Conservation (phyloP, 768 basidiomycete species). For the Hydnum rufescens region DNA sequence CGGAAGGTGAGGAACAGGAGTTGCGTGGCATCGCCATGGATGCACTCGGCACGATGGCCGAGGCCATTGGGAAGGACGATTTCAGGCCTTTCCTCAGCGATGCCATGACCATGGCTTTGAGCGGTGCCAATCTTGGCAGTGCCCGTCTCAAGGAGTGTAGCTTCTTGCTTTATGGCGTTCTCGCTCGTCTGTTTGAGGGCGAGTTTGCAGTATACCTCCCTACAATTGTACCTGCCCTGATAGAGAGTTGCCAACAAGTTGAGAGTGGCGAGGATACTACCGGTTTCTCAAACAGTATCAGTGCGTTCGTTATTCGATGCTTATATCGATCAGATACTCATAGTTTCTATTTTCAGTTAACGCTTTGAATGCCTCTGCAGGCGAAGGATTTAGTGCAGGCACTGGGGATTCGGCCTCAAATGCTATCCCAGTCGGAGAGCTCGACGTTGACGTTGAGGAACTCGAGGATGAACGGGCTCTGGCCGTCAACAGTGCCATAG, state of each 20-base stretch:
- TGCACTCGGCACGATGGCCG: conserved; percentile 95
- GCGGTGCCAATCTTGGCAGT: conserved; percentile 70
- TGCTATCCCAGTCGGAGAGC: conserved; percentile 33
- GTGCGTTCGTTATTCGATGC: neutral
- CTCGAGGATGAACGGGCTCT: conserved; percentile 71
- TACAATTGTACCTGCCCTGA: conserved; percentile 66
- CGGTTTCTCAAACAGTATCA: neutral
- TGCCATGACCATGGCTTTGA: conserved; percentile 89
- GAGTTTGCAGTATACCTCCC: conserved; percentile 81
- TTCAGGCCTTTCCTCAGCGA: conserved; percentile 94
- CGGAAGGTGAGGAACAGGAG: conserved; percentile 82
- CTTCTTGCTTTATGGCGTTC: conserved; percentile 96
- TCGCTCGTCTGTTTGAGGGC: conserved; percentile 91
- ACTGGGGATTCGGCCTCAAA: conserved; percentile 53
- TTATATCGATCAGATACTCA: neutral
- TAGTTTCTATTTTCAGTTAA: neutral
- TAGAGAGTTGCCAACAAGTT: conserved; percentile 61
- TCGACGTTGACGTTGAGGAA: conserved; percentile 32
- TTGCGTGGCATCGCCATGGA: conserved; percentile 96
- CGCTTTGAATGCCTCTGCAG: conserved; percentile 5
- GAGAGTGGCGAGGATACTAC: conserved; percentile 47
- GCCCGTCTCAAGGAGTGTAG: conserved; percentile 82
- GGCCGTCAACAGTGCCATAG: conserved; percentile 87
- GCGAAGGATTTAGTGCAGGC: conserved; percentile 36
- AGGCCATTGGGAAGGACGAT: conserved; percentile 82